Evolutionary conservation across 768 basidiomycete species (phyloP).

Genomic region (Baorangia bicolor): DNA sequence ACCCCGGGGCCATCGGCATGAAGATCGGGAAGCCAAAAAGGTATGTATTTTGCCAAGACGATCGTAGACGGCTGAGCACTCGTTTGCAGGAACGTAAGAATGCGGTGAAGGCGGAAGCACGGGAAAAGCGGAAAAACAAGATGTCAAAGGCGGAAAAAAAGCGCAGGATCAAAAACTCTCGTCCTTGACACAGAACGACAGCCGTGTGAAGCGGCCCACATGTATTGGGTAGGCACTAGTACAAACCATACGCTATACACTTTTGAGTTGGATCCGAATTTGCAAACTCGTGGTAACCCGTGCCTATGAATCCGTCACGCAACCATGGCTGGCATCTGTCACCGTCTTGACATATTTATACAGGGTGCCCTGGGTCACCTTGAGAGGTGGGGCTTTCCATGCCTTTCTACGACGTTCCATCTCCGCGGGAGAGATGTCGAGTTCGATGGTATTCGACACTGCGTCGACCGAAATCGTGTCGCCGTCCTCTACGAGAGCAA

Average conservation of each 20-base stretch:
- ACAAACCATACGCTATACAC: constrained; percentile 4
- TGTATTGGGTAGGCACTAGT: constrained; percentile 1
- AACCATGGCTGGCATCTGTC: constrained; percentile 88
- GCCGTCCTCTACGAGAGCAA: constrained; percentile 86
- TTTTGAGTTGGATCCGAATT: constrained; percentile 9
- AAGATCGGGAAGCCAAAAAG: constrained; percentile 91
- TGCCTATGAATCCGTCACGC: constrained; percentile 79
- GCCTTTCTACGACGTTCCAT: constrained; percentile 63
- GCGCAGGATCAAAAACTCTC: constrained; percentile 62
- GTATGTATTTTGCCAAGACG: constrained; percentile 36
- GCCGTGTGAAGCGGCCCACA: constrained; percentile 13
- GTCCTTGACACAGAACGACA: constrained; percentile 18
- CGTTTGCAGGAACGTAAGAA: constrained; percentile 82
- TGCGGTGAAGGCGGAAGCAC: constrained; percentile 79
- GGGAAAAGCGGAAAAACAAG: constrained; percentile 87
- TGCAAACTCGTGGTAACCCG: constrained; percentile 6
- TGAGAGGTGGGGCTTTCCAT: constrained; percentile 87
- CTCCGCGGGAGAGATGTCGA: constrained; percentile 77
- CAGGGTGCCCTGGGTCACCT: constrained; percentile 76
- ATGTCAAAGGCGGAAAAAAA: constrained; percentile 97
- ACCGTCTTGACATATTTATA: constrained; percentile 90
- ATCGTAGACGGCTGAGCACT: constrained; percentile 7
- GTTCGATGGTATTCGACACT: constrained; percentile 77
- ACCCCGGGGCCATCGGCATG: constrained; percentile 87
- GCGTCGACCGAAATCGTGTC: constrained; percentile 89